phyloP scores from a whole-genome alignment of 1,284 basidiomycete species.

The Puccinia coronata region DNA sequence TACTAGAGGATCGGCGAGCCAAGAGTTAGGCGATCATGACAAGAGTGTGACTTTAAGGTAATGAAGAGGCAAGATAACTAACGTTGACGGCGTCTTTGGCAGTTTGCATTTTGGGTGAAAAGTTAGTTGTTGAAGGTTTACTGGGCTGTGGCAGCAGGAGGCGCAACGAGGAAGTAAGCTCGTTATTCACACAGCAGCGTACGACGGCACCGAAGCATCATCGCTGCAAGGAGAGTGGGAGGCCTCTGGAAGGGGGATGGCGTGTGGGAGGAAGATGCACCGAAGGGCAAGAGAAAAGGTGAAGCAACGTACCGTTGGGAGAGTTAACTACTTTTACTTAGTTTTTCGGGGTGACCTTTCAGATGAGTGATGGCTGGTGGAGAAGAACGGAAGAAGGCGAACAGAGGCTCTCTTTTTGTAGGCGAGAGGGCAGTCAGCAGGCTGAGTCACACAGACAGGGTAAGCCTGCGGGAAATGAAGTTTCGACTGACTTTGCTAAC shows the following conservation, averaged over 20 bases:
- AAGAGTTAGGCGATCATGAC: too few relatives aligned
- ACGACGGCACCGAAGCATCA: too few relatives aligned
- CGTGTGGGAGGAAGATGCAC: too few relatives aligned
- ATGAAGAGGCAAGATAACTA: background rate
- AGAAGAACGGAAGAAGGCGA: background rate
- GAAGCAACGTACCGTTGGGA: background rate
- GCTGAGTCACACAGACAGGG: background rate
- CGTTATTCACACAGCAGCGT: too few relatives aligned
- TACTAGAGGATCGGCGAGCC: constrained; percentile 30
- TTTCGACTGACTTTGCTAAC: background rate
- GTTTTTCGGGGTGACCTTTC: background rate
- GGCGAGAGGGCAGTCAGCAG: background rate
- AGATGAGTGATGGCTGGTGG: constrained; percentile 22
- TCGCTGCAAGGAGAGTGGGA: too few relatives aligned
- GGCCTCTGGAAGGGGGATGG: too few relatives aligned
- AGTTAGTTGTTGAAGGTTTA: background rate
- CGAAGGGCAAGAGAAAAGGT: too few relatives aligned
- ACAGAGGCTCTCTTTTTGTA: constrained; percentile 30
- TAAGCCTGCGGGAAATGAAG: background rate
- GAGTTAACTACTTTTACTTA: background rate
- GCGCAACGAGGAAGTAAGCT: background rate
- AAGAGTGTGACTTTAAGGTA: too few relatives aligned
- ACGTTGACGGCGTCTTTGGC: constrained; percentile 44
- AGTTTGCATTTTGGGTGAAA: constrained; percentile 46
- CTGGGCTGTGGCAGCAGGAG: too few relatives aligned